These are phyloP conservation scores for Agaricus blazei DNA, from an alignment of 768 basidiomycete genomes.

Conservation along the genomic window DNA sequence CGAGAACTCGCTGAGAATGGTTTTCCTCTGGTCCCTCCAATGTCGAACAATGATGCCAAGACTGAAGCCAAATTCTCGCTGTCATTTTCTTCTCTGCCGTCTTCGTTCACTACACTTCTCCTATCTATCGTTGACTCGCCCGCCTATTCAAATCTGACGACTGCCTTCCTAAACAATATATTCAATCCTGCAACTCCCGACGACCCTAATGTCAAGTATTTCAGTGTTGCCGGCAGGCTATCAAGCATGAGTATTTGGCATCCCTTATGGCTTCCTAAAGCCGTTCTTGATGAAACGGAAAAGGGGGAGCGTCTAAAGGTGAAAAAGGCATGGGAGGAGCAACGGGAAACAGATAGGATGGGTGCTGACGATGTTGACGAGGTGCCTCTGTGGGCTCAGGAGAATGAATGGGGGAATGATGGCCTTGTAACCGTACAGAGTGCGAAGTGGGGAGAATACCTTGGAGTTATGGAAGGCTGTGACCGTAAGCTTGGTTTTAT, in stretches of 20 bases:
- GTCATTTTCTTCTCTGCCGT: constrained; percentile 64
- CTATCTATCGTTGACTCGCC: constrained; percentile 92
- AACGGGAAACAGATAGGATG: constrained; percentile 18
- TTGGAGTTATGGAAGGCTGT: constrained; percentile 83
- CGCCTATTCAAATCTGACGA: constrained; percentile 91
- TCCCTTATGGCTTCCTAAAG: constrained; percentile 95
- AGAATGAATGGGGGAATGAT: constrained; percentile 78
- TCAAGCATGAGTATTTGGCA: constrained; percentile 73
- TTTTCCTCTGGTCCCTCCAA: neutral
- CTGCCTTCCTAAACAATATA: constrained; percentile 67
- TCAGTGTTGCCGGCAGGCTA: constrained; percentile 81
- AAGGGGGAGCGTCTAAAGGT: constrained; percentile 46
- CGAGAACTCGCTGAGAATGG: constrained; percentile 17
- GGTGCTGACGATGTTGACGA: constrained; percentile 10
- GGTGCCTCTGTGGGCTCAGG: constrained; percentile 42
- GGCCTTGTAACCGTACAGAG: constrained; percentile 89
- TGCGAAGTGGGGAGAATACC: constrained; percentile 93
- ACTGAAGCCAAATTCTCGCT: constrained; percentile 32
- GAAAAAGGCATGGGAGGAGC: constrained; percentile 30
- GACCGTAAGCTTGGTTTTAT: constrained; percentile 50
- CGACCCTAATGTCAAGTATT: constrained; percentile 83
- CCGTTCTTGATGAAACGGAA: constrained; percentile 86
- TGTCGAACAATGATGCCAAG: constrained; percentile 8
- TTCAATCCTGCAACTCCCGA: constrained; percentile 86
- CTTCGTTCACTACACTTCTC: constrained; percentile 82